Evolutionary conservation across 768 basidiomycete species (phyloP).

Genomic region (Suillus brevipes): DNA sequence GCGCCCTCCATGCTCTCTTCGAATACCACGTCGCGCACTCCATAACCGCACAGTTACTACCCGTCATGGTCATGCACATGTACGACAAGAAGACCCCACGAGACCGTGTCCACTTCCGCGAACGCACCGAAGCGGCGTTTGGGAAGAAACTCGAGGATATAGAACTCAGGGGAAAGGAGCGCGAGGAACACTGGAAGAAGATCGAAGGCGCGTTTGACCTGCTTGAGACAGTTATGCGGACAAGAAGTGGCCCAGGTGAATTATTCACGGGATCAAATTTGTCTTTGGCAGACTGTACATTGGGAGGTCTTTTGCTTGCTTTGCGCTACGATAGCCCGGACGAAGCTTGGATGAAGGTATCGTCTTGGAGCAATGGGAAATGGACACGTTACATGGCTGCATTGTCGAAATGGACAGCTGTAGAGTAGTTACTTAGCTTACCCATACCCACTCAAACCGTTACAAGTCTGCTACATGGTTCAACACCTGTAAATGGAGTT

Average conservation of each 20-base stretch:
- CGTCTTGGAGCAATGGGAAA: conserved; percentile 28
- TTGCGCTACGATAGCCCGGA: conserved; percentile 28
- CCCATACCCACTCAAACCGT: too few relatives aligned
- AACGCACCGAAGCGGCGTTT: conserved; percentile 15
- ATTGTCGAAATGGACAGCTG: conserved; percentile 22
- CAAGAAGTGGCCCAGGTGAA: conserved; percentile 9
- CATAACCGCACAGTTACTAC: conserved; percentile 17
- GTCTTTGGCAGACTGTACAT: conserved; percentile 29
- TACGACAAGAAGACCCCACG: conserved; percentile 24
- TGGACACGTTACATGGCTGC: conserved; percentile 26
- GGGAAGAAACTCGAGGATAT: conserved; percentile 13
- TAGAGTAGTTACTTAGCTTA: neutral
- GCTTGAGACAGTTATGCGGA: conserved; percentile 9
- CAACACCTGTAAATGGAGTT: neutral
- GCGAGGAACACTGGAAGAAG: conserved; percentile 24
- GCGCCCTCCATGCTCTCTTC: conserved; percentile 26
- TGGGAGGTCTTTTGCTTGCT: conserved; percentile 26
- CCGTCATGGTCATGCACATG: conserved; percentile 23
- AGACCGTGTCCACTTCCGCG: conserved; percentile 19
- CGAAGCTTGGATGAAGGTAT: conserved; percentile 26
- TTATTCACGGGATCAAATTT: conserved; percentile 25
- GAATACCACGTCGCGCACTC: conserved; percentile 19
- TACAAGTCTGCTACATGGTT: neutral
- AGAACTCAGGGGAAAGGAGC: conserved; percentile 19
- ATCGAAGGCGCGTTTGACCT: conserved; percentile 21